phyloP scores from a whole-genome alignment of 805 yeast genomes.

The Nakazawaea populi region DNA sequence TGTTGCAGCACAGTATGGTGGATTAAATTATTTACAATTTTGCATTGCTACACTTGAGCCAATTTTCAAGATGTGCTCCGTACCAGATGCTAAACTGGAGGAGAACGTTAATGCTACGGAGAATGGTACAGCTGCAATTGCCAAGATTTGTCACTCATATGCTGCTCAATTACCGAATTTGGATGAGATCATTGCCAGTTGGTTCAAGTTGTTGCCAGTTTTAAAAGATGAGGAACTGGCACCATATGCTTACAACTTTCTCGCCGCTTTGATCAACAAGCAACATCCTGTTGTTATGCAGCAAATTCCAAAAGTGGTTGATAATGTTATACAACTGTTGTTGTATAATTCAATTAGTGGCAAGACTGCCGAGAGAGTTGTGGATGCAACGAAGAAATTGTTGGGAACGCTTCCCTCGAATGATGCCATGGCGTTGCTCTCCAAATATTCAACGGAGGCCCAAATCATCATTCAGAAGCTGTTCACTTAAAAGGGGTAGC shows the following conservation, averaged over 20 bases:
- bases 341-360: conserved; percentile 64
- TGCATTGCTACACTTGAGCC: conserved; percentile 69
- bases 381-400: conserved; percentile 56
- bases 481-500: conserved; percentile 30
- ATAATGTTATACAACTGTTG: conserved; percentile 68
- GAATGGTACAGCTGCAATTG: conserved; percentile 74
- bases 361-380: conserved; percentile 61
- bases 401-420: conserved; percentile 61
- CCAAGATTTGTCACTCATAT: conserved; percentile 68
- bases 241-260: conserved; percentile 70
- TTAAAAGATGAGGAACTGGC: conserved; percentile 86
- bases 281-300: conserved; percentile 52
- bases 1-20: conserved; percentile 78
- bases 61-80: conserved; percentile 62
- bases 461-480: conserved; percentile 55
- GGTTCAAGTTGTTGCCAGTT: conserved; percentile 82
- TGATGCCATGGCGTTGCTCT: conserved; percentile 60
- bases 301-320: conserved; percentile 57
- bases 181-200: conserved; percentile 57
- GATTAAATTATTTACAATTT: conserved; percentile 52
- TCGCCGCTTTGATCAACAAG: conserved; percentile 63
- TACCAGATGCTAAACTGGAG: conserved; percentile 80
- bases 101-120: conserved; percentile 87
- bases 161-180: conserved; percentile 55
- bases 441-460: conserved; percentile 55